These are phyloP conservation scores for Scheffersomyces lignosus DNA, from an alignment of 805 yeast genomes.

Conservation along the genomic window DNA sequence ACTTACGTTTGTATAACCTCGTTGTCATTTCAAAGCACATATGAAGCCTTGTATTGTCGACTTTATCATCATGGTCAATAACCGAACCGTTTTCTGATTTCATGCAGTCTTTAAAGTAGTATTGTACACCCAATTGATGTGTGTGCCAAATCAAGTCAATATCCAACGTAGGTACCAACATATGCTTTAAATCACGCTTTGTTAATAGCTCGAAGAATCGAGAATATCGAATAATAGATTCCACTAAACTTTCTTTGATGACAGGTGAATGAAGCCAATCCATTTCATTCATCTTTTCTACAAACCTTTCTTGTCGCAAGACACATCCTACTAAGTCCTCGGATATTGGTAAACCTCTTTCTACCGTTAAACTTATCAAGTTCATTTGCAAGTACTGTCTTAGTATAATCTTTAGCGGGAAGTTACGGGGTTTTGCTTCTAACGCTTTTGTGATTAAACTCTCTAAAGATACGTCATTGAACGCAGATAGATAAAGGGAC, in stretches of 20 bases:
- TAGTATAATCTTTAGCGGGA: background rate
- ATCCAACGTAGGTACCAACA: conserved; percentile 25
- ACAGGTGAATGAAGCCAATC: conserved; percentile 18
- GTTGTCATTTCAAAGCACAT: conserved; percentile 16
- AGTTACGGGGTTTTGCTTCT: background rate
- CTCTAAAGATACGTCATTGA: background rate
- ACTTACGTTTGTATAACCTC: conserved; percentile 12
- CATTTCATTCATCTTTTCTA: conserved; percentile 17
- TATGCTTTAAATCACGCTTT: background rate
- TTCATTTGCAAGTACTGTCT: conserved; percentile 2
- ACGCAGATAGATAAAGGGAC: background rate
- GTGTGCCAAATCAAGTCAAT: conserved; percentile 31
- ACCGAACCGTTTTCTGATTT: conserved; percentile 4
- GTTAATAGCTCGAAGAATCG: conserved; percentile 14
- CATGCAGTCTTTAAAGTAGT: conserved; percentile 14
- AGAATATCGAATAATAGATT: conserved; percentile 17
- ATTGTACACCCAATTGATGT: conserved; percentile 18
- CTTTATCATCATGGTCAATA: conserved; percentile 26
- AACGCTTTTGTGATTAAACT: background rate
- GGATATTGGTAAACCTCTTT: background rate
- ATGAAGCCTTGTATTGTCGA: conserved; percentile 18
- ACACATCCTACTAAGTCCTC: conserved; percentile 29
- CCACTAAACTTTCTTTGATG: conserved; percentile 11
- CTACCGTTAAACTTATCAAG: conserved; percentile 1
- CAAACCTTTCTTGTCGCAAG: conserved; percentile 21